Evolutionary conservation across 495 filamentous ascomycete species (phyloP).

Genomic region (Neurospora tetraspora): DNA sequence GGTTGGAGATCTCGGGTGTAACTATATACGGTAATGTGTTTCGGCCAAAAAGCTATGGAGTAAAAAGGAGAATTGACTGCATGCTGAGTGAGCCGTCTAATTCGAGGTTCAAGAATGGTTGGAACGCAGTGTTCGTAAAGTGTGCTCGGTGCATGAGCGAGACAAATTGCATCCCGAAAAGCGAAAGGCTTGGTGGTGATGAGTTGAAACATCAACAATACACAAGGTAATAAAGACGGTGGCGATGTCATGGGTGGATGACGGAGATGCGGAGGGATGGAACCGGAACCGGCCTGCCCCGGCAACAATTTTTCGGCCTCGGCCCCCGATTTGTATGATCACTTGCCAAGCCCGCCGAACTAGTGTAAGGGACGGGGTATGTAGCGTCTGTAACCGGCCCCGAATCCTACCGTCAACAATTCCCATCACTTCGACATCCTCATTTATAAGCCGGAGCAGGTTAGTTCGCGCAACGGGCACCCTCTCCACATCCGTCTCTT

Average conservation of each 20-base stretch:
- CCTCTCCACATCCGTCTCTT: neutral
- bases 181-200: neutral
- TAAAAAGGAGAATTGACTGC: neutral
- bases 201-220: neutral
- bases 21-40: neutral
- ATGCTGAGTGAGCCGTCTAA: neutral
- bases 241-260: neutral
- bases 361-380: neutral
- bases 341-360: neutral
- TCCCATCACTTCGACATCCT: neutral
- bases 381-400: neutral
- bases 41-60: neutral
- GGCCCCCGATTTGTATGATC: neutral
- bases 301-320: neutral
- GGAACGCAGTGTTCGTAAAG: neutral
- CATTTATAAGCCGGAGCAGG: neutral
- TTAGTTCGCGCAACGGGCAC: neutral
- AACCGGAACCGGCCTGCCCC: neutral
- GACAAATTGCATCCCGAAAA: neutral
- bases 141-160: neutral
- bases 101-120: neutral
- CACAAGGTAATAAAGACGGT: neutral
- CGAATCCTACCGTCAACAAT: neutral
- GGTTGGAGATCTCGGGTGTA: neutral
- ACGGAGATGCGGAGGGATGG: neutral